These are phyloP conservation scores for Ophiostoma montium DNA, from an alignment of 2,329 filamentous ascomycete genomes.

Conservation along the genomic window DNA sequence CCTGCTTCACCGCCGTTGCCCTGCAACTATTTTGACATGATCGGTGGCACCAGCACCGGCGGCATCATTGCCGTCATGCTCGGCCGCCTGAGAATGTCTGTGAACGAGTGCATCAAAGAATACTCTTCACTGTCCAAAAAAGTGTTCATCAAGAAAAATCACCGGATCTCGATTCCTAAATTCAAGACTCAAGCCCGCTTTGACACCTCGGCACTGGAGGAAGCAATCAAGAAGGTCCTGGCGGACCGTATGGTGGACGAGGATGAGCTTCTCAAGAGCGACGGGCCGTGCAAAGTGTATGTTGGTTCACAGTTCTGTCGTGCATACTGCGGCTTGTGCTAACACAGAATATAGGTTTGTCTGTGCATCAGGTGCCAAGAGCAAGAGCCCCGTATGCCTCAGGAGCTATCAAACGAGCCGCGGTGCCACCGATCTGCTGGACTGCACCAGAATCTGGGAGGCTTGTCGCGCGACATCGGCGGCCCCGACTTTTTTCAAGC, in stretches of 20 bases:
- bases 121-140: neutral
- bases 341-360: conserved; percentile 14
- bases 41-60: neutral
- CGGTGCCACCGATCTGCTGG: conserved; percentile 10
- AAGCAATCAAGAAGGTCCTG: conserved; percentile 13
- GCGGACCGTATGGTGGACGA: conserved; percentile 8
- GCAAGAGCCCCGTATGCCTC: conserved; percentile 10
- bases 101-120: neutral
- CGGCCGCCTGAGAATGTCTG: neutral
- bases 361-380: conserved; percentile 14
- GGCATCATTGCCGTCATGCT: neutral
- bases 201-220: conserved; percentile 11
- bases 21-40: neutral
- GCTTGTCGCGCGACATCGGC: conserved; percentile 14
- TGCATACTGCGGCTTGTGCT: neutral
- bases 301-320: neutral
- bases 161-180: conserved; percentile 12
- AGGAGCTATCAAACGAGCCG: conserved; percentile 9
- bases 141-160: conserved; percentile 14
- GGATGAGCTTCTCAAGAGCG: conserved; percentile 14
- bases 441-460: conserved; percentile 13
- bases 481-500: conserved; percentile 13
- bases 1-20: conserved; percentile 5
- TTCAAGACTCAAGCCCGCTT: conserved; percentile 14
- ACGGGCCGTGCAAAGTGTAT: conserved; percentile 14